Evolutionary conservation across 1,284 basidiomycete genomes (phyloP), one percentile per base, ranked within the genome.

Genomic region (Cutaneotrichosporon cavernicola): DNA sequence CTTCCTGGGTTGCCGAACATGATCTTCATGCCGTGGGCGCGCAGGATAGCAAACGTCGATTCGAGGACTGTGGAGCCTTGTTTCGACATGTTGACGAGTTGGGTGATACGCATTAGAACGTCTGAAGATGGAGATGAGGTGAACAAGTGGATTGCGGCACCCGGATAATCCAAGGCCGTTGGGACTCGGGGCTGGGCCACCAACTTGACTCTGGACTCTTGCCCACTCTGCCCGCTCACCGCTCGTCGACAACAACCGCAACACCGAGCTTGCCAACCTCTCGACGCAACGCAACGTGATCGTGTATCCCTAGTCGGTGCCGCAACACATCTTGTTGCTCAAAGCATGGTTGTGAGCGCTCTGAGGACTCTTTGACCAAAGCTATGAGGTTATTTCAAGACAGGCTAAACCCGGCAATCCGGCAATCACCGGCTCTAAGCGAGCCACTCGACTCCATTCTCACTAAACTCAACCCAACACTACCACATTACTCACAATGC

Each of bases 1-100:
- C 50, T 56, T 11, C 65, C 65, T 34, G 65, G 65, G 47, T 66
- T 66, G 56, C 65, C 65, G 40, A 66, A 66, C 40, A 66, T 61
- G 38, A 50, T 53, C 43, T 46, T 46, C 22, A 62, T 21, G 14
- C 55, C 61, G 36, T 62, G 61, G 18, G 61, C 61, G 7, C 55
- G 61, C 9, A 62, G 61, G 32, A 62, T 30, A 7, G 46, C 55
- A 26, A 50, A 22, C 31, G 61, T 51, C 21, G 55, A 51, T 14
- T 62, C 47, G 47, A 56, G 55, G 14, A 62, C 55, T 0, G 53
- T 50, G 26, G 50, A 31, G 26, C 26, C 50, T 51, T 4, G 43
- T 46, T 46, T 46, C 18, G 43, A 8, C 43, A 46, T 46, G 43
- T 46, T 46, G 43, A 46, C 11, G 43, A 46, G 43, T 7, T 18